phyloP scores from a whole-genome alignment of 768 basidiomycete genomes.

The Dictyophora rubrovolvata region DNA sequence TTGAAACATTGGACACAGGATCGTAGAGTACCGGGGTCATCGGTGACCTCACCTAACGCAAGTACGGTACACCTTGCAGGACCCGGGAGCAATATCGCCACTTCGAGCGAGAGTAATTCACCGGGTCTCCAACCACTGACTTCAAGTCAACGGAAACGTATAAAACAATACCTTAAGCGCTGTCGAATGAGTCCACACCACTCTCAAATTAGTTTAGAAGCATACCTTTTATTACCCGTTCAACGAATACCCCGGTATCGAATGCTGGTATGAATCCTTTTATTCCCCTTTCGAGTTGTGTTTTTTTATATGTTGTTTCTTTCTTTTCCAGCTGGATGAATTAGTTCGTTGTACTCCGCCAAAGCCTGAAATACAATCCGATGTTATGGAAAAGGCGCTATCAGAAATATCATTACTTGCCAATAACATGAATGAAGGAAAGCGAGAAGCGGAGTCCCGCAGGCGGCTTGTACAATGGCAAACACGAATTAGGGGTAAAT shows the following conservation, averaged over 20 bases:
- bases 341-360: conserved; percentile 80
- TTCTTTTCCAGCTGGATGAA: conserved; percentile 61
- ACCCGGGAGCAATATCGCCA: conserved; percentile 39
- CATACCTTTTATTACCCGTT: conserved; percentile 87
- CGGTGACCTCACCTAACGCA: conserved; percentile 46
- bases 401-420: conserved; percentile 83
- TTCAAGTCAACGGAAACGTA: conserved; percentile 76
- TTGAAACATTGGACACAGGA: conserved; percentile 78
- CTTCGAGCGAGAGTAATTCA: conserved; percentile 13
- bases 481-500: conserved; percentile 77
- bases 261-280: conserved; percentile 54
- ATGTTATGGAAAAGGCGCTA: conserved; percentile 77
- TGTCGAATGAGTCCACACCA: conserved; percentile 84
- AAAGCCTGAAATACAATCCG: conserved; percentile 59
- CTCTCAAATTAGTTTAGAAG: conserved; percentile 88
- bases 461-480: conserved; percentile 89
- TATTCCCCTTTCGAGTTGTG: background rate
- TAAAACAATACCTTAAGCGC: conserved; percentile 81
- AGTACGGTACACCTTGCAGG: conserved; percentile 55
- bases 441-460: conserved; percentile 88
- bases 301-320: background rate
- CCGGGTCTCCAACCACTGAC: conserved; percentile 31
- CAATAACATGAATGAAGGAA: conserved; percentile 96
- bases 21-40: conserved; percentile 33
- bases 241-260: conserved; percentile 97